These are phyloP conservation scores for Mortierella claussenii DNA, from an alignment of 192 early-diverging fungal genomes.

Conservation along the genomic window DNA sequence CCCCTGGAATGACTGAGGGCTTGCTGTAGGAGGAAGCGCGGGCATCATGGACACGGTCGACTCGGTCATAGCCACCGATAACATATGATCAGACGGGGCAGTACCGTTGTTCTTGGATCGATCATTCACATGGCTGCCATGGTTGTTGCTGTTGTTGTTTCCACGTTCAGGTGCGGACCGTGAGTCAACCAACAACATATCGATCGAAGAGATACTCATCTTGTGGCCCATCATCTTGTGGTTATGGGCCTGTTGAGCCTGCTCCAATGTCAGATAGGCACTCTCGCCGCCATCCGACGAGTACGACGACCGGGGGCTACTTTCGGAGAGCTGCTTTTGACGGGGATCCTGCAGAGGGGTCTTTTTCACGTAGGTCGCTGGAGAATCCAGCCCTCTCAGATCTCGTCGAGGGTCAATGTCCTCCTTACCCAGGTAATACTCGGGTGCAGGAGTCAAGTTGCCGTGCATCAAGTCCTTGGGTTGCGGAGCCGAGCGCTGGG, in stretches of 20 bases:
- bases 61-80: constrained; percentile 23
- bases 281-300: constrained; percentile 17
- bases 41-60: constrained; percentile 44
- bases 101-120: neutral
- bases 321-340: neutral
- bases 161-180: no score
- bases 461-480: constrained; percentile 25
- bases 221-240: constrained; percentile 39
- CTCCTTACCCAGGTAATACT: constrained; percentile 49
- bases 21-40: constrained; percentile 10
- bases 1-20: constrained; percentile 1
- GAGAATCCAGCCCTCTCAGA: constrained; percentile 21
- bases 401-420: constrained; percentile 49
- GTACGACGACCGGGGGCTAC: constrained; percentile 21
- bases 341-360: neutral
- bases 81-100: constrained; percentile 6
- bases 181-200: constrained; percentile 9
- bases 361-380: constrained; percentile 16
- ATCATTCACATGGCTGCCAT: neutral
- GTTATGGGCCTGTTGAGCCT: constrained; percentile 36
- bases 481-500: constrained; percentile 27
- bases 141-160: no score
- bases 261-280: constrained; percentile 28
- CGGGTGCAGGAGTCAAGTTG: constrained; percentile 38
- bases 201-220: constrained; percentile 33